phyloP scores from a whole-genome alignment of 192 early-diverging fungal genomes.

The Irineochytrium annulatum region DNA sequence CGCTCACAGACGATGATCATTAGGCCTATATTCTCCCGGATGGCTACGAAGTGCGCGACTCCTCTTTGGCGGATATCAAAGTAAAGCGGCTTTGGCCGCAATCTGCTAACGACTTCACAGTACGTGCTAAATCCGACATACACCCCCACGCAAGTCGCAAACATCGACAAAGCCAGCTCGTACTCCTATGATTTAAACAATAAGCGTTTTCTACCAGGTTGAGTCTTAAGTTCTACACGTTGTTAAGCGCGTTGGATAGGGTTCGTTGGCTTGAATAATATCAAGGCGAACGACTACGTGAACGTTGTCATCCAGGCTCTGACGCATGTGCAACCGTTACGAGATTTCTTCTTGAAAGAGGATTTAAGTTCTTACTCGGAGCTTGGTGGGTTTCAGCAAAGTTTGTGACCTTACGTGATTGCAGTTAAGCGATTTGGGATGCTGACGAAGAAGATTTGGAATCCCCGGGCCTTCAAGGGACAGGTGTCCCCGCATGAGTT shows the following conservation, averaged over 20 bases:
- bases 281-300: constrained; percentile 93
- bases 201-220: constrained; percentile 79
- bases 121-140: constrained; percentile 82
- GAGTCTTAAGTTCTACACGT: not conserved
- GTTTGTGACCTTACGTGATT: not conserved
- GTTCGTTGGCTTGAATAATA: constrained; percentile 90
- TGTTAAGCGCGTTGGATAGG: constrained; percentile 43
- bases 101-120: constrained; percentile 29
- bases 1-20: constrained; percentile 1
- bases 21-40: constrained; percentile 90
- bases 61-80: constrained; percentile 89
- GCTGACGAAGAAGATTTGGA: constrained; percentile 89
- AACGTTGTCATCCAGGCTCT: constrained; percentile 88
- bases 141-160: constrained; percentile 58
- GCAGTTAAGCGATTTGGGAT: constrained; percentile 74
- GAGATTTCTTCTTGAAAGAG: constrained; percentile 74
- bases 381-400: constrained; percentile 19
- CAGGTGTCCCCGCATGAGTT: constrained; percentile 96
- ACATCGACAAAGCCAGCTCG: constrained; percentile 58
- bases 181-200: constrained; percentile 79
- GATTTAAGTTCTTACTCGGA: constrained; percentile 35
- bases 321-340: constrained; percentile 78
- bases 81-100: constrained; percentile 25
- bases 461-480: constrained; percentile 82
- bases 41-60: constrained; percentile 81